Percentiles rank a stretch among this genome's conserved stretches.
These are phyloP conservation scores for Davidsoniella eucalypti DNA, from an alignment of 2,329 filamentous ascomycete genomes.

Conservation along the genomic window DNA sequence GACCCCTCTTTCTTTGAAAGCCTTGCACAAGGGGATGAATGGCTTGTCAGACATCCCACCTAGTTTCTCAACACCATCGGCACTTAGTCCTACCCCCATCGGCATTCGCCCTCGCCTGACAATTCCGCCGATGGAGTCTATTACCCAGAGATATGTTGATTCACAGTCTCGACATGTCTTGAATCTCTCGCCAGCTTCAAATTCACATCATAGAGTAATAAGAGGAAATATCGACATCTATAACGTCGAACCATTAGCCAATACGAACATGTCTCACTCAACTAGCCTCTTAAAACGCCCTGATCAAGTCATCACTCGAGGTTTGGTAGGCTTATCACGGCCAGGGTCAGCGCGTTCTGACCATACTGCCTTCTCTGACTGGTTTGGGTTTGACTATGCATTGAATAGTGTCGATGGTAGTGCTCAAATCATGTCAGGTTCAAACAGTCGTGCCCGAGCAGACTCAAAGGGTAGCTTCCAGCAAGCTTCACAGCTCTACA, in stretches of 20 bases:
- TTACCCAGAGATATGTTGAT: conserved; percentile 9
- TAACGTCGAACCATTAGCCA: not conserved
- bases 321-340: not conserved
- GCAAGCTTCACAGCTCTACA: too few relatives aligned
- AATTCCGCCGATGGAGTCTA: conserved; percentile 11
- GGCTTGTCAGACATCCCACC: not conserved
- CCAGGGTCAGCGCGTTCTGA: not conserved
- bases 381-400: conserved; percentile 2
- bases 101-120: conserved; percentile 8
- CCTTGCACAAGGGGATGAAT: not conserved
- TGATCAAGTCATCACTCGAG: not conserved
- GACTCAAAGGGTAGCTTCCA: not conserved
- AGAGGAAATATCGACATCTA: not conserved
- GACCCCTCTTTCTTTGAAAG: not conserved
- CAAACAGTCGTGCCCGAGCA: not conserved
- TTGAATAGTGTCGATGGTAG: not conserved
- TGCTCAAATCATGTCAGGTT: not conserved
- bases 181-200: not conserved
- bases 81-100: conserved; percentile 9
- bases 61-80: conserved; percentile 7
- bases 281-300: not conserved
- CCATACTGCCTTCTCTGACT: conserved; percentile 6
- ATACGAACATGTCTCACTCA: not conserved
- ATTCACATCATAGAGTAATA: not conserved
- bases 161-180: not conserved